Base-by-base conservation (phyloP, 2,329 filamentous ascomycete species). In the Epichloe coenophiala region DNA sequence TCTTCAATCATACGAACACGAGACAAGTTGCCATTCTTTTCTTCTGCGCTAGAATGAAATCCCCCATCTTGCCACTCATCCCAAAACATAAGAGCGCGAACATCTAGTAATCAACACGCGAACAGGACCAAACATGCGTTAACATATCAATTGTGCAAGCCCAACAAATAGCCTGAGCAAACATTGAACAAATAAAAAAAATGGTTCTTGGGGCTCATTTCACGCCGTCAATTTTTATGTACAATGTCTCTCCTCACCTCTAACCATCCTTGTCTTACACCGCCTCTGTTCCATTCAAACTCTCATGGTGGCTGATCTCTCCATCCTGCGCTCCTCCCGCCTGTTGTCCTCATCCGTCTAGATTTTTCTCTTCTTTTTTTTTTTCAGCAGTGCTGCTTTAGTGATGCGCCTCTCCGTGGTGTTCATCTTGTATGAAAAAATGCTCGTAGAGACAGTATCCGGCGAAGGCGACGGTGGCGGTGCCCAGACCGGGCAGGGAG, bases 371-470 rank as follows among this genome's bases (percentile, higher is more conserved):
- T 6, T 23, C 9, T 1, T 9, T 4, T 3, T 9, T 31, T 9
- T 31, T 9, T 31, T 11, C 9, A 31, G 9, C 9, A 4, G 8
- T 11, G 8, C 31, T 42, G 53, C 48, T 33, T 19, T 54, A 50
- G 41, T 59, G 70, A 57, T 83, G 77, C 40, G 64, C 71, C 45
- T 63, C 63, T 54, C 70, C 68, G 57, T 80, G 80, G 59, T 83
- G 78, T 55, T 83, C 78, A 56, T 90, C 84, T 63, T 84, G 77
- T 59, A 95, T 65, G 68, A 96, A 95, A 50, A 94, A 71, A 68
- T 93, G 80, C 73, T 98, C 93, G 69, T 88, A 95, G 54, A 79
- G 81, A 68, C 90, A 88, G 73, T 98, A 98, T 56, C 75, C 83
- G 47, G 84, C 81, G 68, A 98, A 98, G 44, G 91, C 90, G 53